Conservation (phyloP, 805 yeast genomes). For the Sugiyamaella valdiviana region DNA sequence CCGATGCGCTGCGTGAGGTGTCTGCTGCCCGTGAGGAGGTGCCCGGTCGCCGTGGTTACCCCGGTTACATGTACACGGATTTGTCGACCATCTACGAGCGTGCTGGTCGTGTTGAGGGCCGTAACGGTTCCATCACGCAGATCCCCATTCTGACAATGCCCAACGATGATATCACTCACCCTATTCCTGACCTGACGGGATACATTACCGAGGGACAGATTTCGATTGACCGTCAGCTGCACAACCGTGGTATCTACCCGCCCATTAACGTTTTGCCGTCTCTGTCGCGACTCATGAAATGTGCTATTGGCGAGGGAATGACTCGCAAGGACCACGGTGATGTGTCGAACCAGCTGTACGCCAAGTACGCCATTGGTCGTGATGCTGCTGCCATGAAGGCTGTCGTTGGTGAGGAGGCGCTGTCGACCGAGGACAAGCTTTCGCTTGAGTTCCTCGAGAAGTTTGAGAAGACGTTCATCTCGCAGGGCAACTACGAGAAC, state of each 20-base stretch:
- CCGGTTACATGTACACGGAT: conserved; percentile 99
- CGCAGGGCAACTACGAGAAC: conserved; percentile 96
- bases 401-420: conserved; percentile 99
- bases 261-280: conserved; percentile 98
- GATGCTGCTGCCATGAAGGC: conserved; percentile 99
- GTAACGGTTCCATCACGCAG: conserved; percentile 98
- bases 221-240: conserved; percentile 90
- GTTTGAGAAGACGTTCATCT: conserved; percentile 90
- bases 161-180: conserved; percentile 99
- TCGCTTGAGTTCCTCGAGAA: conserved; percentile 96
- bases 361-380: conserved; percentile 98
- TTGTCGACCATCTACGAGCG: conserved; percentile 98
- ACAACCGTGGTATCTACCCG: conserved; percentile 96
- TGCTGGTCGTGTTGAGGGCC: conserved; percentile 99
- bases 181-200: conserved; percentile 99
- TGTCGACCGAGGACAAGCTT: conserved; percentile 93
- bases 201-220: conserved; percentile 99
- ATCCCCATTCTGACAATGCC: conserved; percentile 99
- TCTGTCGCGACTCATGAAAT: conserved; percentile 95
- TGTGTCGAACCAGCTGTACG: conserved; percentile 97
- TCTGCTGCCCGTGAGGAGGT: conserved; percentile 99
- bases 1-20: conserved; percentile 98
- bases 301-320: conserved; percentile 99
- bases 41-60: conserved; percentile 99
- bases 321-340: conserved; percentile 99